phyloP scores from a whole-genome alignment of 176 grass and related monocot species.

The bread wheat (Triticum aestivum) region DNA sequence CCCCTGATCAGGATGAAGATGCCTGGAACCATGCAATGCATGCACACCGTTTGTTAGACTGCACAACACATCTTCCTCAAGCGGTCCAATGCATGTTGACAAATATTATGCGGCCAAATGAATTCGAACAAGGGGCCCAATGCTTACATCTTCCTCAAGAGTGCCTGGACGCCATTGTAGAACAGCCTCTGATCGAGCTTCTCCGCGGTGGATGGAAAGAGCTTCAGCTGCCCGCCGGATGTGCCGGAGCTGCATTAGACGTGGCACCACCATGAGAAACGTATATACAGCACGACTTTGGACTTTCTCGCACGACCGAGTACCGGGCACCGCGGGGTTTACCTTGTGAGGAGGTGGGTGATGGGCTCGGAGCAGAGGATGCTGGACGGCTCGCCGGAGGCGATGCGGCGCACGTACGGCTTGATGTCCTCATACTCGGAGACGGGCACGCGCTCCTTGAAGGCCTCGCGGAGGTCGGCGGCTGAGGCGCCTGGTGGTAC shows the following conservation, averaged over 20 bases:
- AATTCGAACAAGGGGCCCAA: too few relatives aligned
- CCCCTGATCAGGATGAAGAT: background rate
- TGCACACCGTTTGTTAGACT: too few relatives aligned
- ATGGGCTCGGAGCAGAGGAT: slow-evolving; percentile 46
- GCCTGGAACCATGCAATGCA: background rate
- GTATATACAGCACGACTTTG: too few relatives aligned
- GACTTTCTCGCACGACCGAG: too few relatives aligned
- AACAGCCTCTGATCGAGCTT: slow-evolving; percentile 32
- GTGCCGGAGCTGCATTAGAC: slow-evolving; percentile 34
- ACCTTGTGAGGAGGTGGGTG: slow-evolving; percentile 36
- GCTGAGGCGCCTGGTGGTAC: background rate
- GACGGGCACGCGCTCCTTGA: slow-evolving; percentile 37
- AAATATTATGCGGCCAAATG: too few relatives aligned
- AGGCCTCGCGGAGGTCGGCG: background rate
- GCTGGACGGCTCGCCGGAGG: slow-evolving; percentile 34
- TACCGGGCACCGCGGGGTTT: background rate
- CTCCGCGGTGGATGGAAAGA: slow-evolving; percentile 33
- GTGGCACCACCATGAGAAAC: too few relatives aligned
- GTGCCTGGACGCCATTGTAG: slow-evolving; percentile 16
- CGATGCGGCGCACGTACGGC: slow-evolving; percentile 38
- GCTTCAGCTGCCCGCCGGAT: slow-evolving; percentile 37
- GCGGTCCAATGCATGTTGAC: too few relatives aligned
- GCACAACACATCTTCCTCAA: too few relatives aligned
- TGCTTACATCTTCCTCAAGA: slow-evolving; percentile 43
- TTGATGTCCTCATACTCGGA: slow-evolving; percentile 41